Base-by-base conservation (phyloP, 768 basidiomycete genomes). In the Gautieria morchelliformis region DNA sequence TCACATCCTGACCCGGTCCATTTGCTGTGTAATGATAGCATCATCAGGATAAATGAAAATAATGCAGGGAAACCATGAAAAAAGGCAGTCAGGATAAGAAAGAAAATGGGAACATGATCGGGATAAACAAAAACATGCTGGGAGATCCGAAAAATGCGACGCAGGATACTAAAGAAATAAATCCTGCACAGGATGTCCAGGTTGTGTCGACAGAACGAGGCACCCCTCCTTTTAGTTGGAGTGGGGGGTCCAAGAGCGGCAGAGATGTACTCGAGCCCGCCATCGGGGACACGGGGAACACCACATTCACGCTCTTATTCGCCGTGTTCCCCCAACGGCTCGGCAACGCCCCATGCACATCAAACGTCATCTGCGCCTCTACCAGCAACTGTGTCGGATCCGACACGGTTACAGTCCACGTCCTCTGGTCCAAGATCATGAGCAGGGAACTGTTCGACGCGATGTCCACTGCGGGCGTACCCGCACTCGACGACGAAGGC, bases 351-450 rank as follows among this genome's bases (percentile, higher is more conserved):
- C 42, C 42, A 19, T 44, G 9, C 10, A 73, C 56, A 12, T 54
- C 62, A 52, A 83, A 60, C 1, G 67, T 71, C 50, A 83, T 60
- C 27, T 69, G 64, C 0, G 78, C 65, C 2, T 64, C 60, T 7
- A 60, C 53, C 24, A 80, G 62, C 0, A 72, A 72, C 64, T 88
- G 85, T 1, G 82, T 82, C 4, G 85, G 86, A 65, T 88, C 85
- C 0, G 85, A 78, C 12, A 85, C 74, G 0, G 77, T 79, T 33
- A 88, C 60, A 22, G 69, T 70, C 37, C 77, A 72, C 1, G 71
- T 68, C 11, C 68, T 61, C 20, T 74, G 45, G 14, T 72, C 65
- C 59, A 78, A 77, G 8, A 81, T 72, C 14, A 83, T 54, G 2
- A 71, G 74, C 10, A 59, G 44, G 3, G 58, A 44, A 27, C 63